Conservation (phyloP, 2,329 filamentous ascomycete genomes). For the Drechslerella dactyloides region DNA sequence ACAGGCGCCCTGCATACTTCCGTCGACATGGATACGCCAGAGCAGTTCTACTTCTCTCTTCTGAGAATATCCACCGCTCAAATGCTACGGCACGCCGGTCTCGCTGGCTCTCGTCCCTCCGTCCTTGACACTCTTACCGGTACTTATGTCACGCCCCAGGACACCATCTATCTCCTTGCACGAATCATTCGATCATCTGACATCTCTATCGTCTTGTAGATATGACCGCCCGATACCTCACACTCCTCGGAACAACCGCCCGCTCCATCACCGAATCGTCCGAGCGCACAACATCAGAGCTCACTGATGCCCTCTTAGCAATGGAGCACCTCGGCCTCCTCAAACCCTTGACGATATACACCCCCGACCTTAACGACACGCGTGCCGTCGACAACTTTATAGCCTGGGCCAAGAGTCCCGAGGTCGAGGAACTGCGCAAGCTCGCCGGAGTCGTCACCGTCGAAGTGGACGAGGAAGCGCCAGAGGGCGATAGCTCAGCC, state of each 20-base stretch:
- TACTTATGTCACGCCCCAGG: neutral
- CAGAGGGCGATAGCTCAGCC: conserved; percentile 1
- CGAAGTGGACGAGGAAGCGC: conserved; percentile 29
- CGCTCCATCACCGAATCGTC: conserved; percentile 53
- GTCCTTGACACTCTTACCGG: conserved; percentile 54
- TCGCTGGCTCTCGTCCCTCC: conserved; percentile 54
- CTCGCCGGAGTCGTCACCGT: conserved; percentile 39
- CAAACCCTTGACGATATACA: conserved; percentile 53
- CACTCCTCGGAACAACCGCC: conserved; percentile 54
- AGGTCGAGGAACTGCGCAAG: conserved; percentile 41
- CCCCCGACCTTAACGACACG: conserved; percentile 45
- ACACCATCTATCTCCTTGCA: neutral
- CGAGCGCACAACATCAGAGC: conserved; percentile 51
- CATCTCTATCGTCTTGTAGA: conserved; percentile 37
- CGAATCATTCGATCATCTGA: neutral
- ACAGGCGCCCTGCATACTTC: neutral
- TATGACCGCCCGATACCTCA: conserved; percentile 54
- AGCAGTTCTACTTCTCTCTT: conserved; percentile 54
- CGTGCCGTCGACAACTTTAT: conserved; percentile 46
- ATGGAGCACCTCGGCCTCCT: conserved; percentile 55
- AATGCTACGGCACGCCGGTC: conserved; percentile 54
- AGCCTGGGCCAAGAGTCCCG: conserved; percentile 45
- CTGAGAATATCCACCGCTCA: conserved; percentile 54
- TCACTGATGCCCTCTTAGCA: conserved; percentile 53
- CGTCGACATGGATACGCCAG: conserved; percentile 52